These are phyloP conservation scores for Alternaria panax DNA, from an alignment of 2,329 filamentous ascomycete genomes.

Conservation along the genomic window DNA sequence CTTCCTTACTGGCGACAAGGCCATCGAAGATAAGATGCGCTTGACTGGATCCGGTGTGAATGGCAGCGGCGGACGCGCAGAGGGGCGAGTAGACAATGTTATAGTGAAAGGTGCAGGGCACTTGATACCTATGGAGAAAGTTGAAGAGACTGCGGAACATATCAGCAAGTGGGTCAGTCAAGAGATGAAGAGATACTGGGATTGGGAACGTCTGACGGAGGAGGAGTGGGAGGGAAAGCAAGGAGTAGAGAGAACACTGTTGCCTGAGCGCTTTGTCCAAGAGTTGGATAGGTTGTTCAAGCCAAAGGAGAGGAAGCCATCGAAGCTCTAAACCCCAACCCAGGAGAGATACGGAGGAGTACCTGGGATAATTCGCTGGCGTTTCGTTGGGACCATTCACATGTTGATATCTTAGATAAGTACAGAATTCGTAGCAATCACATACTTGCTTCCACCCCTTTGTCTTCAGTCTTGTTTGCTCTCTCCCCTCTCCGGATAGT, in stretches of 20 bases:
- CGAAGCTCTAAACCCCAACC: slow-evolving; percentile 28
- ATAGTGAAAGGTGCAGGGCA: slow-evolving; percentile 74
- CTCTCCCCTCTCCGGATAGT: slow-evolving; percentile 54
- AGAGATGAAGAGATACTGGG: slow-evolving; percentile 49
- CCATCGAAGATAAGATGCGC: slow-evolving; percentile 66
- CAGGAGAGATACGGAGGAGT: not conserved
- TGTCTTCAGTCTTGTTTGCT: slow-evolving; percentile 37
- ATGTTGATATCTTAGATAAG: not conserved
- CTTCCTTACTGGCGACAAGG: slow-evolving; percentile 60
- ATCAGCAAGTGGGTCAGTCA: slow-evolving; percentile 50
- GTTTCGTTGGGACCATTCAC: not conserved
- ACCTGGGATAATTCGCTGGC: not conserved
- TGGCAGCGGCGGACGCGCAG: slow-evolving; percentile 70
- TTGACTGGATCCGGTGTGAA: slow-evolving; percentile 71
- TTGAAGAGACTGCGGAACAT: slow-evolving; percentile 68
- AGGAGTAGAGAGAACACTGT: slow-evolving; percentile 39
- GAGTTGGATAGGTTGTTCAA: slow-evolving; percentile 34
- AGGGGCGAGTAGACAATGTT: slow-evolving; percentile 72
- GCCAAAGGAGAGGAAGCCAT: slow-evolving; percentile 24
- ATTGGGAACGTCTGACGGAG: slow-evolving; percentile 40
- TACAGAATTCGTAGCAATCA: not conserved
- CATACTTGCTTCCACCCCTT: not conserved
- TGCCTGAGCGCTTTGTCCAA: slow-evolving; percentile 39
- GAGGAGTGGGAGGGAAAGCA: slow-evolving; percentile 42
- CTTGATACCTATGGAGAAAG: slow-evolving; percentile 83